Evolutionary conservation across 2,329 filamentous ascomycete species (phyloP), one percentile per base, ranked within the genome.

Genomic region (Curvularia sp.): DNA sequence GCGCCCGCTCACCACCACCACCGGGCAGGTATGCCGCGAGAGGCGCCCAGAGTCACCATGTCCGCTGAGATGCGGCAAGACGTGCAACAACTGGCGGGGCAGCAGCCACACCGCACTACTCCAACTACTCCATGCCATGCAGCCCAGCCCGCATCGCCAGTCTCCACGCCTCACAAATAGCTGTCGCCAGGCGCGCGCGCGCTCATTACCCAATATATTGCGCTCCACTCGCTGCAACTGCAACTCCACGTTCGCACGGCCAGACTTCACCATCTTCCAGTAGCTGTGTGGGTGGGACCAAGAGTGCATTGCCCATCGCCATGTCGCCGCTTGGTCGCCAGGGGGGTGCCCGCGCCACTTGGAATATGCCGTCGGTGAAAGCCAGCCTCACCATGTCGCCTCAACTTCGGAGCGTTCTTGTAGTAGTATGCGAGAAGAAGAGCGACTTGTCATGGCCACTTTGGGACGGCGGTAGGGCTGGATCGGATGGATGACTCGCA

Each of bases 51-150:
- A 3, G 20, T 10, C 30, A 22, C 15, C 30, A 22, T 20, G 38
- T 18, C 52, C 57, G 57, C 57, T 51, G 47, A 59, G 49, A 47
- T 59, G 53, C 57, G 57, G 57, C 57, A 24, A 58, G 44, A n/a
- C 30, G 35, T 54, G 55, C 55, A 41, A 50, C 56, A 58, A 47
- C 52, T 58, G 57, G 57, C 57, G 57, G 57, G 57, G 57, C 57
- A 56, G 13, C 50, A n/a, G 53, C 53, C 53, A 55, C 57, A 50
- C 43, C 53, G 13, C 41, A 15, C 41, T 26, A 43, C 24, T 15
- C 41, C 30, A 31, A 31, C 30, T 31, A 31, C 30, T 31, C 30
- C 30, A 31, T 31, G 30, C 30, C 41, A 43, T 43, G 41, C 41
- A 24, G 12, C 12, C 22, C 33, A 35, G n/a, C 28, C 9, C 31